phyloP scores from a whole-genome alignment of 805 yeast species.

The Ogataea trehaloabstinens region DNA sequence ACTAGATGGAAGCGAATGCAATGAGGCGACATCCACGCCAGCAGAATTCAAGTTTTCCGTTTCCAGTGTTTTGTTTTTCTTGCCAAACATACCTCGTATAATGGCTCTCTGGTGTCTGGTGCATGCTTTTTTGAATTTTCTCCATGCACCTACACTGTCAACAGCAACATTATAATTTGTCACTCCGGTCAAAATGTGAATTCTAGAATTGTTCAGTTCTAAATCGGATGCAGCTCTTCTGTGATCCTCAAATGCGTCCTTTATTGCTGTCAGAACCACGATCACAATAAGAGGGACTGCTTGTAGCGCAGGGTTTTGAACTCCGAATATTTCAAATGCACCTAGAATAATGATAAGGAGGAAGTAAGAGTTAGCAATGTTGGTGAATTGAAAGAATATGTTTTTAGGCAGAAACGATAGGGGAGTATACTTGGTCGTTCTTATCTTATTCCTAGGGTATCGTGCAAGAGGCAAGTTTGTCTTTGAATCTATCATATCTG shows the following conservation, averaged over 20 bases:
- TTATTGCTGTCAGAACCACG: slow-evolving; percentile 68
- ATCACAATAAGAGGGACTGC: slow-evolving; percentile 82
- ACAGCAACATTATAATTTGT: slow-evolving; percentile 55
- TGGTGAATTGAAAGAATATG: slow-evolving; percentile 50
- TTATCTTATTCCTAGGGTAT: slow-evolving; percentile 55
- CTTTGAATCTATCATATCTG: slow-evolving; percentile 51
- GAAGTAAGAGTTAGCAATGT: slow-evolving; percentile 61
- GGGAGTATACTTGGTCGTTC: slow-evolving; percentile 65
- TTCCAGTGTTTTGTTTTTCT: slow-evolving; percentile 5
- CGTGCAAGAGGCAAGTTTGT: slow-evolving; percentile 42
- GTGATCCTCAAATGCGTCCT: slow-evolving; percentile 78
- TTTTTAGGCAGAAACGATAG: slow-evolving; percentile 57
- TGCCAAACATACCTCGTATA: slow-evolving; percentile 5
- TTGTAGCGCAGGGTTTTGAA: slow-evolving; percentile 65
- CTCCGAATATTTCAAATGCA: slow-evolving; percentile 70
- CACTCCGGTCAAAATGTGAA: slow-evolving; percentile 54
- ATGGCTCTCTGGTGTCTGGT: slow-evolving; percentile 31
- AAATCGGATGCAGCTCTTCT: slow-evolving; percentile 61
- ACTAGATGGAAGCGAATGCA: slow-evolving; percentile 14
- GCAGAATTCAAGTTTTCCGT: slow-evolving; percentile 2
- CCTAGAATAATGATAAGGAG: slow-evolving; percentile 54
- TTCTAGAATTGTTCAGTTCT: slow-evolving; percentile 65
- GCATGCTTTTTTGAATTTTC: slow-evolving; percentile 58
- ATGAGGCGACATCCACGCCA: slow-evolving; percentile 10
- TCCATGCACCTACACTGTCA: slow-evolving; percentile 61